Evolutionary conservation across 1,284 basidiomycete genomes (phyloP).

Genomic region (Boletus nobilissimus): DNA sequence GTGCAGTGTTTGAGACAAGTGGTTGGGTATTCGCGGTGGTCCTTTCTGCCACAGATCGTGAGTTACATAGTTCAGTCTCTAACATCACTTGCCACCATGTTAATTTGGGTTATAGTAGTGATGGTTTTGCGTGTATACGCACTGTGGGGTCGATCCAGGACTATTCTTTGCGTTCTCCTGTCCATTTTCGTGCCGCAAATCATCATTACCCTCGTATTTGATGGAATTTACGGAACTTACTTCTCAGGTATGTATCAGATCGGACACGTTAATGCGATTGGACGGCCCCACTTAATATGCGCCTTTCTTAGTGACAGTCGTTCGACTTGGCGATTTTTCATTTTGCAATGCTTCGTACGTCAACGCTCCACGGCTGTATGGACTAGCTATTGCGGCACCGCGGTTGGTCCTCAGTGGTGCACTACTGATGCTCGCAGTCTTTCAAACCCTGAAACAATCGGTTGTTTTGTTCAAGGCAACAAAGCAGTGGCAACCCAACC

Average conservation of each 20-base stretch:
- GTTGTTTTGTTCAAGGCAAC: neutral
- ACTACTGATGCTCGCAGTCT: neutral
- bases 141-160: neutral
- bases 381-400: neutral
- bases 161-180: neutral
- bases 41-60: conserved; percentile 12
- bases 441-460: neutral
- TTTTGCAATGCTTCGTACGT: neutral
- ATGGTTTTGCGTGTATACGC: neutral
- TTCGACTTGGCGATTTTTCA: neutral
- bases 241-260: neutral
- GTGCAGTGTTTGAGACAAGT: neutral
- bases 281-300: neutral
- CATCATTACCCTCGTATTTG: neutral
- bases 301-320: neutral
- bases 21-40: neutral
- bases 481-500: neutral
- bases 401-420: neutral
- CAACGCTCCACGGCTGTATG: neutral
- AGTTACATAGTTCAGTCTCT: neutral
- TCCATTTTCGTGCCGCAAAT: neutral
- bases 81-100: neutral
- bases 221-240: neutral
- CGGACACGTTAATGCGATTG: too few relatives aligned
- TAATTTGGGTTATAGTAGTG: neutral